A percentile compares a stretch with the other conserved stretches of the same genome.
Conservation (phyloP, 495 filamentous ascomycete genomes). For the Hypoxylon fragiforme region DNA sequence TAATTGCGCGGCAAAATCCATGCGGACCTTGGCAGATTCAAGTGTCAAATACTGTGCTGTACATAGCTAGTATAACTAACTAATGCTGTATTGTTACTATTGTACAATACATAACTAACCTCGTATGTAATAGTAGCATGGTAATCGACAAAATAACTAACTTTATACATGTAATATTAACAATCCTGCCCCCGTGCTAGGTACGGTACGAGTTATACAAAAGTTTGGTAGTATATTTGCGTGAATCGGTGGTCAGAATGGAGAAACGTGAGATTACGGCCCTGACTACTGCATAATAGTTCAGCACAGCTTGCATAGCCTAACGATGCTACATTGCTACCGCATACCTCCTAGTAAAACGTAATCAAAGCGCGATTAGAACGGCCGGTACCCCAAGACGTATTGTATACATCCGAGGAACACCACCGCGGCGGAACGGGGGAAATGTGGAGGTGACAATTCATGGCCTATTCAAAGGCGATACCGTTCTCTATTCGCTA, state of each 20-base stretch:
- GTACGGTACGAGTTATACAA: too few species aligned
- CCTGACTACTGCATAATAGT: conserved; percentile 20
- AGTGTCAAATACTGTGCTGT: neutral
- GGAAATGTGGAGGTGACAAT: conserved; percentile 27
- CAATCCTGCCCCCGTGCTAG: too few species aligned
- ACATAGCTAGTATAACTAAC: neutral
- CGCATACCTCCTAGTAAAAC: conserved; percentile 8
- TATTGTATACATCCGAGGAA: conserved; percentile 28
- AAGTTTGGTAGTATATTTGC: neutral
- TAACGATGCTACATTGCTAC: neutral
- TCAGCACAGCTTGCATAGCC: conserved; percentile 17
- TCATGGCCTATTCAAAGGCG: conserved; percentile 15
- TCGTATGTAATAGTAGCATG: too few species aligned
- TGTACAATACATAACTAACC: too few species aligned
- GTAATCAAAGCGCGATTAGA: conserved; percentile 10
- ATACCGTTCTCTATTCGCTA: conserved; percentile 32
- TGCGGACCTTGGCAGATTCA: conserved; percentile 20
- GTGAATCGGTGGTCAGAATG: conserved; percentile 15
- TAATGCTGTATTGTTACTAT: too few species aligned
- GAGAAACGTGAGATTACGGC: conserved; percentile 28
- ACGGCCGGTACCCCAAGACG: conserved; percentile 16
- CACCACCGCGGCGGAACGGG: conserved; percentile 30
- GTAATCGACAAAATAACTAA: too few species aligned
- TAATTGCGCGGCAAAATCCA: conserved; percentile 38
- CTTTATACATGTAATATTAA: too few species aligned